Conservation (phyloP, 305 asterid genomes). For the Rubia occidens region DNA sequence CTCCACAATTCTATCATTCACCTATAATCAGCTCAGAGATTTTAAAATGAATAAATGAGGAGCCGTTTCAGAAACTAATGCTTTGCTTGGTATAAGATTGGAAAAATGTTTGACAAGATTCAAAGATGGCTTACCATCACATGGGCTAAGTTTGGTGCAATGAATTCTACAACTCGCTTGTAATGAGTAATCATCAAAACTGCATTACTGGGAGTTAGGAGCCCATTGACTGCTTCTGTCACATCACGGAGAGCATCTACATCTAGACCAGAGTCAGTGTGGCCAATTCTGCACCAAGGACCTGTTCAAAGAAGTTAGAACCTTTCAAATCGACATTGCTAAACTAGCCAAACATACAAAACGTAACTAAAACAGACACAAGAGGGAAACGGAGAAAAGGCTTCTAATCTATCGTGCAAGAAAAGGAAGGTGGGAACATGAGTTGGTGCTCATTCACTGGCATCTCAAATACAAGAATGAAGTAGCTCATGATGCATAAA, state of each 20-base stretch:
- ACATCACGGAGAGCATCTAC: conserved; percentile 93
- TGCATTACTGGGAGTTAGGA: conserved; percentile 56
- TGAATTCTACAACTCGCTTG: conserved; percentile 72
- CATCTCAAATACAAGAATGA: neutral
- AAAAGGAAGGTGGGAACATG: neutral
- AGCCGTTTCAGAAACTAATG: neutral
- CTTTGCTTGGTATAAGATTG: no score
- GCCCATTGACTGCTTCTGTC: conserved; percentile 68
- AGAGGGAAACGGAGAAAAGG: neutral
- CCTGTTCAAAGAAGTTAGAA: conserved; percentile 37
- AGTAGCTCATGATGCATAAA: neutral
- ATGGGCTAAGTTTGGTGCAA: conserved; percentile 66
- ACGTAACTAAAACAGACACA: neutral
- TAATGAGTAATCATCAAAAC: conserved; percentile 94
- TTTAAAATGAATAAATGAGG: neutral
- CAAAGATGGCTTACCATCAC: conserved; percentile 58
- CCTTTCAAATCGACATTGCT: neutral
- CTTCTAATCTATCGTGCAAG: neutral
- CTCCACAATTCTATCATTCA: conserved; percentile 76
- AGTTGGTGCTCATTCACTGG: neutral
- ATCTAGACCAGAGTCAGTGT: conserved; percentile 93
- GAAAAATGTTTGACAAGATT: neutral
- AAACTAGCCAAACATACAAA: neutral
- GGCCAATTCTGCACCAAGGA: conserved; percentile 87
- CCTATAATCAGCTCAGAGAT: conserved; percentile 31